Percentiles rank a stretch among this genome's conserved stretches.
Conservation (phyloP, 768 basidiomycete species). For the Trametes elegans region DNA sequence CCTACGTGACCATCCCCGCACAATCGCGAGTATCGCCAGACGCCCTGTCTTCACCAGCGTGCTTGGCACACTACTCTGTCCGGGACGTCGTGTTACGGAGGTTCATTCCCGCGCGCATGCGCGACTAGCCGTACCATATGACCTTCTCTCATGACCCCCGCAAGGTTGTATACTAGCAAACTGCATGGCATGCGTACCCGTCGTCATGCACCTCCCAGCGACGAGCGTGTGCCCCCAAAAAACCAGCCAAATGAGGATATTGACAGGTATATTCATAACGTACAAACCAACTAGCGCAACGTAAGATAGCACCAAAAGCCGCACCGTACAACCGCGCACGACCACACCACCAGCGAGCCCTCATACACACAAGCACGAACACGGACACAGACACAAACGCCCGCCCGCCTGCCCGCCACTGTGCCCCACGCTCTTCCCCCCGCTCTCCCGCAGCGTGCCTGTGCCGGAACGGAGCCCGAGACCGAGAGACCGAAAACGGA, state of each 20-base stretch:
- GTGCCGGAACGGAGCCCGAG: no score
- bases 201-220: no score
- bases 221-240: neutral
- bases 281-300: conserved; percentile 8
- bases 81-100: conserved; percentile 81
- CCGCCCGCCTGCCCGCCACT: no score
- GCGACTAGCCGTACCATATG: conserved; percentile 53
- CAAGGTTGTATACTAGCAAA: neutral
- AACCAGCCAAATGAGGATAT: neutral
- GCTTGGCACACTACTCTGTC: conserved; percentile 73
- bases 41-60: conserved; percentile 66
- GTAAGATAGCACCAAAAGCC: conserved; percentile 2
- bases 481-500: neutral
- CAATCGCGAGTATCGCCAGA: conserved; percentile 50
- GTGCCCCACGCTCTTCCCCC: neutral
- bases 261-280: conserved; percentile 13
- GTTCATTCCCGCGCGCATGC: conserved; percentile 91
- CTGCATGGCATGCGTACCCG: no score
- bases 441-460: neutral
- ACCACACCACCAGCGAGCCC: no score
- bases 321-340: no score
- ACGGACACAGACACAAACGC: neutral
- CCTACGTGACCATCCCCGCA: conserved; percentile 92
- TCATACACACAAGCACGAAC: neutral
- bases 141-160: no score